These are phyloP conservation scores for Aureobasidium melanogenum DNA, from an alignment of 2,329 filamentous ascomycete genomes.

Conservation along the genomic window DNA sequence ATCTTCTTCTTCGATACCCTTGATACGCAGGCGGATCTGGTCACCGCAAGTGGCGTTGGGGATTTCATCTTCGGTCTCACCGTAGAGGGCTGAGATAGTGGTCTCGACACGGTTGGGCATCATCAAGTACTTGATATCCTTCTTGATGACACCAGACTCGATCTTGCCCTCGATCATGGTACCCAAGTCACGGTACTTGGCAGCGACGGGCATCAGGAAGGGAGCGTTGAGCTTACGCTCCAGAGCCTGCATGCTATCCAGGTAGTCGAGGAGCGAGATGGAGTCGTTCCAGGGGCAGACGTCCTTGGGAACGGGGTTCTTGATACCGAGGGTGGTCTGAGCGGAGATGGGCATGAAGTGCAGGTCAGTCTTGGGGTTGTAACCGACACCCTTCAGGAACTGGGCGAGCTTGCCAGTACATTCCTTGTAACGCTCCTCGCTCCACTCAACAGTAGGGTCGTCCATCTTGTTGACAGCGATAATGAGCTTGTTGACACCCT, in stretches of 20 bases:
- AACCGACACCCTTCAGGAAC: slow-evolving; percentile 87
- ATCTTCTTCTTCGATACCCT: slow-evolving; percentile 95
- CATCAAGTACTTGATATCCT: slow-evolving; percentile 76
- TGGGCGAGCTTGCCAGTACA: slow-evolving; percentile 79
- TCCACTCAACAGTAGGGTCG: slow-evolving; percentile 93
- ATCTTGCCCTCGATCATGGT: slow-evolving; percentile 98
- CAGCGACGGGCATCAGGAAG: slow-evolving; percentile 97
- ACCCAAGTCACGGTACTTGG: slow-evolving; percentile 95
- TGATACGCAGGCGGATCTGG: slow-evolving; percentile 83
- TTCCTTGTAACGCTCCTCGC: slow-evolving; percentile 82
- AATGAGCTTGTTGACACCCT: slow-evolving; percentile 93
- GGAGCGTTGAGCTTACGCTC: slow-evolving; percentile 95
- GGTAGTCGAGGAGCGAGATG: slow-evolving; percentile 85
- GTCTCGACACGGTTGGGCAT: slow-evolving; percentile 89
- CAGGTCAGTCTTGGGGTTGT: slow-evolving; percentile 86
- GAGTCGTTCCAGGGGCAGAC: slow-evolving; percentile 77
- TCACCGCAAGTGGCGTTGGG: slow-evolving; percentile 77
- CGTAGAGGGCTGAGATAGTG: slow-evolving; percentile 77
- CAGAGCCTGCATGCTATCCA: slow-evolving; percentile 86
- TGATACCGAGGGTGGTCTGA: slow-evolving; percentile 77
- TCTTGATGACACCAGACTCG: slow-evolving; percentile 88
- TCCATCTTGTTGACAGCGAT: slow-evolving; percentile 99
- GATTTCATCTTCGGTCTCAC: slow-evolving; percentile 93
- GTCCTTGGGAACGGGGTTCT: slow-evolving; percentile 71
- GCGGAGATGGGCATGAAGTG: slow-evolving; percentile 95